These are phyloP conservation scores for Lentinula sp. DNA, from an alignment of 768 basidiomycete genomes.

Conservation along the genomic window DNA sequence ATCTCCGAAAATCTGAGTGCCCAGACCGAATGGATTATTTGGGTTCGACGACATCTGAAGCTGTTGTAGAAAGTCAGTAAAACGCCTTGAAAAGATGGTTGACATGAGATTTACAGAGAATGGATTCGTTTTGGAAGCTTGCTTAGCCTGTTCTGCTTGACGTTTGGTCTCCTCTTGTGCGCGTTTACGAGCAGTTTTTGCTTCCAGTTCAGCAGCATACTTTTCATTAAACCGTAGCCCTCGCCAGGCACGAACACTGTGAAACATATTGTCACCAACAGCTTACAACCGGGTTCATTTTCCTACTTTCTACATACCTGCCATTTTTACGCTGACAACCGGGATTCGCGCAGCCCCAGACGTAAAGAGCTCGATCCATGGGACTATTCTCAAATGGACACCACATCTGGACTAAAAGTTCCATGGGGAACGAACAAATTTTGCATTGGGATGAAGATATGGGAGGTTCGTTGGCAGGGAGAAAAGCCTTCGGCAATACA, in stretches of 20 bases:
- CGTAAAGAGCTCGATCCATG: slow-evolving; percentile 78
- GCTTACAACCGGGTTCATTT: background rate
- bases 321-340: slow-evolving; percentile 72
- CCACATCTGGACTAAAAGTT: slow-evolving; percentile 83
- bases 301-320: slow-evolving; percentile 47
- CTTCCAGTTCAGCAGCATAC: slow-evolving; percentile 70
- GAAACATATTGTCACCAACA: slow-evolving; percentile 7
- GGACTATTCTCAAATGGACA: slow-evolving; percentile 84
- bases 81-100: background rate
- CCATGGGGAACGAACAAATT: slow-evolving; percentile 67
- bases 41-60: slow-evolving; percentile 17
- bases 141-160: slow-evolving; percentile 23
- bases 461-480: slow-evolving; percentile 57
- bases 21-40: slow-evolving; percentile 44
- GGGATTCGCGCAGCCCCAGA: slow-evolving; percentile 74
- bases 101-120: slow-evolving; percentile 49
- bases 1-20: slow-evolving; percentile 61
- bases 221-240: slow-evolving; percentile 64
- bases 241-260: slow-evolving; percentile 78
- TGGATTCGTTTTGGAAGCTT: slow-evolving; percentile 46
- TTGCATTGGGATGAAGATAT: slow-evolving; percentile 65
- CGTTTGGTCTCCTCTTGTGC: slow-evolving; percentile 30
- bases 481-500: slow-evolving; percentile 59
- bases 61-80: slow-evolving; percentile 14
- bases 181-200: slow-evolving; percentile 37